Evolutionary conservation across 129 eudicot genomes (phyloP), one percentile per base, ranked within the genome.

Genomic region (Scalesia atractyloides): DNA sequence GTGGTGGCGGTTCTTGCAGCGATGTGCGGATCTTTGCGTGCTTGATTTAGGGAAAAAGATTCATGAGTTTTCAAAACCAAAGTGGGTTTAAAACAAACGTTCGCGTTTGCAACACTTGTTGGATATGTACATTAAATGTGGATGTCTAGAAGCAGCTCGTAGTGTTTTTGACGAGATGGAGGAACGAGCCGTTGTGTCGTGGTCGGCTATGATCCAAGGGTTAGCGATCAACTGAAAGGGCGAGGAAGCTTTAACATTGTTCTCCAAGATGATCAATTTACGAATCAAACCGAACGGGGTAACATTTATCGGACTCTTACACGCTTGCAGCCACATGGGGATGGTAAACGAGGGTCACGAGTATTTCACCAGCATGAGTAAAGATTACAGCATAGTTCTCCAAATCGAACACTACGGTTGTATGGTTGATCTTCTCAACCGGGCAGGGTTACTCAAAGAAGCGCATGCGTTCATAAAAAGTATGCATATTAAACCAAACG

Each of bases 51-150:
- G 92, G 17, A 65, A 26, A 66, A 62, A 64, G 70, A 77, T 86
- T 57, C 88, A 86, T 16, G 81, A 77, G 15, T 82, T 62, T 39
- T 77, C 81, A 3, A 3, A 78, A 83, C 52, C 47, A 7, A 50
- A 78, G 65, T 69, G 88, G 88, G 20, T 86, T 75, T 68, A 63
- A 18, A 49, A 34, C 9, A 41, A 81, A 86, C 4, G 14, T 78
- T 3, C 82, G 73, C 52, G 73, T 86, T 46, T 86, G 81, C 69
- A 76, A 82, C 54, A 73, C 88, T 59, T 84, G 82, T 75, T 84
- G 5, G 92, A 84, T 60, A 84, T 86, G 92, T 86, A 86, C 80
- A 82, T 80, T 12, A 86, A 86, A 73, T 86, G 86, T 69, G 92
- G 92, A 49, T 84, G 88, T 50, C 0, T 86, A 20, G 82, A 78